phyloP scores from a whole-genome alignment of 2,329 filamentous ascomycete genomes.

The Pseudocercospora cruenta region DNA sequence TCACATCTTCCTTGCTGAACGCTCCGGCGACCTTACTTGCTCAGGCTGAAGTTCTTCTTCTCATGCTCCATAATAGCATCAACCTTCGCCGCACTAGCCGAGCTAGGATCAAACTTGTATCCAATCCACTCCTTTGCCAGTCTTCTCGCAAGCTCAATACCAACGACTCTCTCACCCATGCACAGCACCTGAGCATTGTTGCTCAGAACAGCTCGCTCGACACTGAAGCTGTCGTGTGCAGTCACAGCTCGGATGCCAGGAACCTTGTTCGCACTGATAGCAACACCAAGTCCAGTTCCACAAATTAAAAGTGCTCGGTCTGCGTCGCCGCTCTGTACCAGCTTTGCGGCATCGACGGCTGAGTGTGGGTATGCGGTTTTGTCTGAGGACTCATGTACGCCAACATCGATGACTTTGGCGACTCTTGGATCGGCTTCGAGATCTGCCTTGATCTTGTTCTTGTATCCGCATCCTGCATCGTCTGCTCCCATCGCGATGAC shows the following conservation, averaged over 20 bases:
- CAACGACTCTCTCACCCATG: slow-evolving; percentile 82
- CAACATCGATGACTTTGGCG: slow-evolving; percentile 71
- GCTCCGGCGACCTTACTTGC: not conserved
- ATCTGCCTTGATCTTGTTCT: slow-evolving; percentile 74
- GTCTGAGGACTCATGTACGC: slow-evolving; percentile 66
- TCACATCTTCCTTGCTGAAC: not conserved
- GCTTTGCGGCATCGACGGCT: slow-evolving; percentile 71
- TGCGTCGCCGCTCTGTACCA: slow-evolving; percentile 65
- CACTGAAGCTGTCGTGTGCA: slow-evolving; percentile 82
- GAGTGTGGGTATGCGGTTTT: slow-evolving; percentile 82
- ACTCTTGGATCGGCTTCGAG: slow-evolving; percentile 71
- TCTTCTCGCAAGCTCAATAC: slow-evolving; percentile 76
- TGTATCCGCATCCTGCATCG: slow-evolving; percentile 78
- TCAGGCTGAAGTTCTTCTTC: slow-evolving; percentile 41
- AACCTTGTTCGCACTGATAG: slow-evolving; percentile 88
- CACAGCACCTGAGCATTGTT: slow-evolving; percentile 88
- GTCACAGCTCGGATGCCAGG: slow-evolving; percentile 84
- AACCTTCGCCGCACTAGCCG: slow-evolving; percentile 63
- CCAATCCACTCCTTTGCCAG: slow-evolving; percentile 80
- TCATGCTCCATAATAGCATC: slow-evolving; percentile 54
- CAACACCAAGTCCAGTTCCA: slow-evolving; percentile 83
- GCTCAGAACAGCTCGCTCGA: slow-evolving; percentile 78
- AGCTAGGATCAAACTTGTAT: slow-evolving; percentile 75
- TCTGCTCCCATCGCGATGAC: slow-evolving; percentile 67
- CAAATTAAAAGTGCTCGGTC: slow-evolving; percentile 83